These are phyloP conservation scores for Nicotiana paniculata DNA, from an alignment of 257 asterid species.

Conservation along the genomic window DNA sequence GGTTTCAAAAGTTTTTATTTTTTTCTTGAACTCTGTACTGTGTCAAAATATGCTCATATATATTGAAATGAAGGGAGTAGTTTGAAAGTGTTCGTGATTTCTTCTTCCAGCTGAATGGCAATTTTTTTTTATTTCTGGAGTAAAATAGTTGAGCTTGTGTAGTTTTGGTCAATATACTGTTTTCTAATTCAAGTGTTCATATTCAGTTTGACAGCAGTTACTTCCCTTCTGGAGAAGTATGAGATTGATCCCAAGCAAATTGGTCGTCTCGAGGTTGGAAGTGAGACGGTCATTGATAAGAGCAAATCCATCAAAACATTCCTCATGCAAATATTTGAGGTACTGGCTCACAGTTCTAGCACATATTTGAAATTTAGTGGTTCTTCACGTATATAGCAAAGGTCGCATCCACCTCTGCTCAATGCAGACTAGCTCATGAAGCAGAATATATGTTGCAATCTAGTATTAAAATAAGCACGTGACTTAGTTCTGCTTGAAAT, in stretches of 20 bases:
- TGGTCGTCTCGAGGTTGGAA: conserved; percentile 98
- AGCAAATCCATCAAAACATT: conserved; percentile 98
- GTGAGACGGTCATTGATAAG: conserved; percentile 95
- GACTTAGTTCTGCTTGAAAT: neutral
- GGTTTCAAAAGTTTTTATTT: too few relatives aligned
- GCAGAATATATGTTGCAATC: neutral
- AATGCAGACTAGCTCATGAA: neutral
- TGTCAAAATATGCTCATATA: too few relatives aligned
- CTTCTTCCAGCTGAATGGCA: neutral
- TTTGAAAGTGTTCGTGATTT: neutral
- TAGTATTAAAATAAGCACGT: neutral
- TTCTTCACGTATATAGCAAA: too few relatives aligned
- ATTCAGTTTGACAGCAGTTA: conserved; percentile 90
- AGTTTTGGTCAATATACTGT: too few relatives aligned
- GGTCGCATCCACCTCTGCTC: neutral
- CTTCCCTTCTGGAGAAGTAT: conserved; percentile 82
- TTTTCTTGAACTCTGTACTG: too few relatives aligned
- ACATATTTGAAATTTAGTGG: too few relatives aligned
- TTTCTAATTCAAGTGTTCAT: conserved; percentile 13
- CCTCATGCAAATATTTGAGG: conserved; percentile 99
- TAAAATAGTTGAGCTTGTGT: neutral
- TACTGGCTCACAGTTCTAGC: conserved; percentile 14
- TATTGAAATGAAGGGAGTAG: too few relatives aligned
- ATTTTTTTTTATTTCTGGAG: too few relatives aligned
- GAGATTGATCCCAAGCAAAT: conserved; percentile 75